phyloP scores from a whole-genome alignment of 768 basidiomycete species.

The Leucocoprinus leucothites region DNA sequence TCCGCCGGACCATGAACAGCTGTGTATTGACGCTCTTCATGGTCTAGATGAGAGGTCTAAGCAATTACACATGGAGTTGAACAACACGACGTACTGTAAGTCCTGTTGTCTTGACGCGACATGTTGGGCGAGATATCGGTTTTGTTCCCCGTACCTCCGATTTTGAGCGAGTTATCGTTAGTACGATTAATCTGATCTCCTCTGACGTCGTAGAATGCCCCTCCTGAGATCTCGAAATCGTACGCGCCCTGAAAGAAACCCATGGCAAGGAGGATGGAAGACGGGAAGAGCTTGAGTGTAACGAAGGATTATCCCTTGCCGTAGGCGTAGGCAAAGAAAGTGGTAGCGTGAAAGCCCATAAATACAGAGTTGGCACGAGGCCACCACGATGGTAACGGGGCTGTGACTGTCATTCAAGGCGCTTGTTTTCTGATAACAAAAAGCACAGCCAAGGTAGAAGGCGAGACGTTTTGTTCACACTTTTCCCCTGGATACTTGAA shows the following conservation, averaged over 20 bases:
- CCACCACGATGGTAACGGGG: neutral
- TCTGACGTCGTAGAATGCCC: slow-evolving; percentile 4
- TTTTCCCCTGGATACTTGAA: too few species aligned
- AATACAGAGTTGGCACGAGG: neutral
- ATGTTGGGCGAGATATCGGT: neutral
- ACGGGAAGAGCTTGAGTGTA: neutral
- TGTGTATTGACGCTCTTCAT: neutral
- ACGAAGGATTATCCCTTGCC: neutral
- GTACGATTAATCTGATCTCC: neutral
- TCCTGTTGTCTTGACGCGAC: neutral
- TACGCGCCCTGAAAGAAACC: slow-evolving; percentile 5
- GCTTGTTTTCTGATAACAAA: neutral
- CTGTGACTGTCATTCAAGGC: neutral
- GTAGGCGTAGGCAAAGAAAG: too few species aligned
- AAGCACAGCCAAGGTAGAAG: too few species aligned
- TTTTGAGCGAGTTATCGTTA: neutral
- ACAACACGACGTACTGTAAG: neutral
- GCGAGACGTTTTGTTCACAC: too few species aligned
- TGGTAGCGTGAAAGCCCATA: neutral
- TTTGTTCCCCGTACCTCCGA: neutral
- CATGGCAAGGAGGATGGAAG: neutral
- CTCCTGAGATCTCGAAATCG: slow-evolving; percentile 7
- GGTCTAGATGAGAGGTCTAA: neutral
- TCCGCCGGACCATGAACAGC: neutral
- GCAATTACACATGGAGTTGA: neutral